Evolutionary conservation across 2,329 filamentous ascomycete species (phyloP), one percentile per base, ranked within the genome.

Genomic region (Aspergillus bombycis): DNA sequence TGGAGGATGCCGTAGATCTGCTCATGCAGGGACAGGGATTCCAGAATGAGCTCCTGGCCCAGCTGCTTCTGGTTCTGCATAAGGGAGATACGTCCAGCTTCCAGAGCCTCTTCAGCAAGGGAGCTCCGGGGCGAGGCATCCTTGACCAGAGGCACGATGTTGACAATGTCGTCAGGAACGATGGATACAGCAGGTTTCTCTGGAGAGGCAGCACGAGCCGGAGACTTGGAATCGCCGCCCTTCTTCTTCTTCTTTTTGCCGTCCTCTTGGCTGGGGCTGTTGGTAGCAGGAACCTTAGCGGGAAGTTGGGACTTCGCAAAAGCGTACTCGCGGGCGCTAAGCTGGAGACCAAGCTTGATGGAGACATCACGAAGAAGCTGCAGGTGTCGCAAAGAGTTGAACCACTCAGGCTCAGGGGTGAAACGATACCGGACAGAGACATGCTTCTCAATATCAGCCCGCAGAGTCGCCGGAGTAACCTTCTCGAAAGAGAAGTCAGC

Each of bases 1-100:
- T 99, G 95, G 30, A 99, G 85, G 62, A 98, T 96, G 65, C 95
- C 95, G 74, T 99, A 99, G 70, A 99, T 98, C 79, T 99, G 95
- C 83, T 99, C 95, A 74, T 99, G 94, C 50, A 99, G 84, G 53
- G 95, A 97, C 65, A 99, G 83, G 43, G 94, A 97, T 79, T 99
- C 95, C n/a, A 98, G 83, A 34, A 99, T 86, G 62, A 99, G 86
- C 79, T 99, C 95, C 79, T 97, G 94, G 46, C 95, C 95, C 53
- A 99, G 88, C 80, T 97, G 95, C 81, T 92, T 94, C 83, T 99
- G 93, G 76, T 92, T 91, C 77, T 98, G 94, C 71, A 95, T 88
- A 65, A 99, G 89, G n/a, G 94, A 97, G 75, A 99, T 94, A 59
- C 94, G 92, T 28, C 95, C 95, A 62, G 94, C 95, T 79, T 99